Evolutionary conservation across 495 filamentous ascomycete species (phyloP).

Genomic region (Lichenothelia convexa): DNA sequence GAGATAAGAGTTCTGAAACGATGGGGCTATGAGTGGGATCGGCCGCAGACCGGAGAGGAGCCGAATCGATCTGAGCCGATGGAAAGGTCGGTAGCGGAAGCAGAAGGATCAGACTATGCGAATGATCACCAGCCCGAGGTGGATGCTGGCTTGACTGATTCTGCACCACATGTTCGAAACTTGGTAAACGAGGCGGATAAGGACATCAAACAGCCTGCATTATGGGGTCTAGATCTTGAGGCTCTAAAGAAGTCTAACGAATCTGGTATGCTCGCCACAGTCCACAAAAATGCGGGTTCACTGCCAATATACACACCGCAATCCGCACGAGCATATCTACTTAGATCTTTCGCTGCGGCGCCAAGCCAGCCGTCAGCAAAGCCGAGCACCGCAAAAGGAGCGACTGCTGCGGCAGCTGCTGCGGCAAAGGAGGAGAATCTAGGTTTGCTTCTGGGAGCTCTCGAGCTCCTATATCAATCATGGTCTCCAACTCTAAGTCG

Average conservation of each 20-base stretch:
- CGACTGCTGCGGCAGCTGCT: constrained; percentile 20
- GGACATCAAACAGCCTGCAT: constrained; percentile 14
- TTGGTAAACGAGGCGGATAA: constrained; percentile 23
- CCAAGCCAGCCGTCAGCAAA: constrained; percentile 4
- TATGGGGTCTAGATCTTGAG: constrained; percentile 71
- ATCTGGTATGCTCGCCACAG: constrained; percentile 12
- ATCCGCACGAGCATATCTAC: constrained; percentile 38
- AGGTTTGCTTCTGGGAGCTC: constrained; percentile 40
- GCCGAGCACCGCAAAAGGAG: constrained; percentile 19
- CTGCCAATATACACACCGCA: constrained; percentile 54
- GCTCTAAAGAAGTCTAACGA: constrained; percentile 31
- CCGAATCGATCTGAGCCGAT: too few species aligned
- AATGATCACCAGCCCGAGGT: constrained; percentile 7
- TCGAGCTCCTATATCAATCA: constrained; percentile 50
- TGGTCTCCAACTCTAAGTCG: constrained; percentile 40
- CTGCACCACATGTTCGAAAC: not conserved
- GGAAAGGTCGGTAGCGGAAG: too few species aligned
- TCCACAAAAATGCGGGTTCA: constrained; percentile 19
- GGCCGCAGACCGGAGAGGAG: constrained; percentile 15
- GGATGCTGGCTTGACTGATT: not conserved
- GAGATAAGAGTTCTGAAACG: constrained; percentile 56
- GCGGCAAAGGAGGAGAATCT: constrained; percentile 48
- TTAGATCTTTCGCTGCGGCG: constrained; percentile 37
- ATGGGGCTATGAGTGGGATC: constrained; percentile 53
- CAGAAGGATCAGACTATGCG: too few species aligned